phyloP scores from a whole-genome alignment of 345 rosid genomes.

The Brassica carinata region DNA sequence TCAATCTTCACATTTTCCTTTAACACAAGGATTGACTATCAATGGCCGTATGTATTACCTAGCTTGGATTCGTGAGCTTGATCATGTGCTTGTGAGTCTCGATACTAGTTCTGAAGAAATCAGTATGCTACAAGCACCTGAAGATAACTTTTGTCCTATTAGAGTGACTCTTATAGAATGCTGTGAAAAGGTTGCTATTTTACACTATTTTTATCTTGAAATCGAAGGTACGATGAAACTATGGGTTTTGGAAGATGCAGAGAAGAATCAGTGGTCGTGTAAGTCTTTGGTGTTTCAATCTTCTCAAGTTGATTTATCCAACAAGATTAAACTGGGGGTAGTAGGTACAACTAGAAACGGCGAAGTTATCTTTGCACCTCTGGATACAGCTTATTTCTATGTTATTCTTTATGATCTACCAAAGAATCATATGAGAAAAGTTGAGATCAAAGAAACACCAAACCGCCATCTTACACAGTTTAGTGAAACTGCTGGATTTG shows the following conservation, averaged over 20 bases:
- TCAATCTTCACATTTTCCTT: neutral
- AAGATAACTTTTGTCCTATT: slow-evolving; percentile 28
- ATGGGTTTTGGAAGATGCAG: slow-evolving; percentile 11
- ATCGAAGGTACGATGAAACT: neutral
- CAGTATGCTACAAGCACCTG: neutral
- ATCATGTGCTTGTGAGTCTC: neutral
- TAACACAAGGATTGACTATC: slow-evolving; percentile 1
- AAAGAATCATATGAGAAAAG: slow-evolving; percentile 1
- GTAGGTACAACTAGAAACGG: slow-evolving; percentile 3
- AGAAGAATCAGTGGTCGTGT: neutral
- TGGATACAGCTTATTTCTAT: neutral
- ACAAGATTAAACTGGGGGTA: neutral
- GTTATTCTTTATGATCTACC: neutral
- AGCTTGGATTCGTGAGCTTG: neutral
- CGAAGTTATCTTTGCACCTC: slow-evolving; percentile 12
- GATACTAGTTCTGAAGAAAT: slow-evolving; percentile 32
- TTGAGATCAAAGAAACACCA: neutral
- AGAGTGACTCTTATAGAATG: slow-evolving; percentile 4
- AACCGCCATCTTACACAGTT: neutral
- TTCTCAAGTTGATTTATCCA: neutral
- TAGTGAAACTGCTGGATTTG: neutral
- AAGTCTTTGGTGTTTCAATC: slow-evolving; percentile 7
- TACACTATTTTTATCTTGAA: neutral
- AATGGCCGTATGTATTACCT: slow-evolving; percentile 6
- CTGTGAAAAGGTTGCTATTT: neutral